These are phyloP conservation scores for Globisporangium middletonii DNA, from an alignment of 352 stramenopile genomes.

Conservation along the genomic window DNA sequence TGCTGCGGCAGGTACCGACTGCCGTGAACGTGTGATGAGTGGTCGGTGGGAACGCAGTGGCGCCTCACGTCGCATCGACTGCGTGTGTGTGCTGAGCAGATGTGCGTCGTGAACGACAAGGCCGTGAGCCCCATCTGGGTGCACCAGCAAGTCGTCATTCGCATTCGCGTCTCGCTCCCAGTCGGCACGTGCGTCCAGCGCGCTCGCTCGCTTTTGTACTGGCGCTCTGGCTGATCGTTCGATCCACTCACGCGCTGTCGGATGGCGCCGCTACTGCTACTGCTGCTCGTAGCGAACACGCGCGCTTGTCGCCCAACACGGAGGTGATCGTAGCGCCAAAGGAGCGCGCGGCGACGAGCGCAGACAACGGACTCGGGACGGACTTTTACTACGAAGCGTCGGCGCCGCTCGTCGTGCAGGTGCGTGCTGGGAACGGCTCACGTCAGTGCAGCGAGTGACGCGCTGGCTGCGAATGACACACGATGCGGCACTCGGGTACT, in stretches of 20 bases:
- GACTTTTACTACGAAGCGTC: slow-evolving; percentile 66
- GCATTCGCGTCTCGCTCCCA: slow-evolving; percentile 48
- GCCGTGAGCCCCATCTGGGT: slow-evolving; percentile 81
- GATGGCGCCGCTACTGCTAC: background rate
- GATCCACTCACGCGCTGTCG: background rate
- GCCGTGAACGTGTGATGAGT: no score
- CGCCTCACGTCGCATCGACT: background rate
- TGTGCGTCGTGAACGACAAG: slow-evolving; percentile 84
- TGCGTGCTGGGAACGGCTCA: slow-evolving; percentile 4
- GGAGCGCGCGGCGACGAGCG: slow-evolving; percentile 30
- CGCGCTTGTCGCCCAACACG: slow-evolving; percentile 57
- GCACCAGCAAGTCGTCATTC: slow-evolving; percentile 73
- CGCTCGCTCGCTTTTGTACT: background rate
- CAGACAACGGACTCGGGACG: slow-evolving; percentile 25
- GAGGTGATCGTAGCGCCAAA: slow-evolving; percentile 78
- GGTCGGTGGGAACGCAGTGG: background rate
- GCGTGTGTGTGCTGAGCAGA: slow-evolving; percentile 23
- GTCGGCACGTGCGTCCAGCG: slow-evolving; percentile 49
- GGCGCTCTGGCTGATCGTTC: background rate
- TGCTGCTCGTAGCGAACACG: slow-evolving; percentile 41
- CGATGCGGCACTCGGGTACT: no score
- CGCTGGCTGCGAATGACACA: no score
- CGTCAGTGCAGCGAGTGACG: no score
- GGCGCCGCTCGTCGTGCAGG: slow-evolving; percentile 39
- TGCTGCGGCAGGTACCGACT: slow-evolving; percentile 66